Conservation (phyloP, 176 grass and related monocot genomes). For the Carex myosuroides region DNA sequence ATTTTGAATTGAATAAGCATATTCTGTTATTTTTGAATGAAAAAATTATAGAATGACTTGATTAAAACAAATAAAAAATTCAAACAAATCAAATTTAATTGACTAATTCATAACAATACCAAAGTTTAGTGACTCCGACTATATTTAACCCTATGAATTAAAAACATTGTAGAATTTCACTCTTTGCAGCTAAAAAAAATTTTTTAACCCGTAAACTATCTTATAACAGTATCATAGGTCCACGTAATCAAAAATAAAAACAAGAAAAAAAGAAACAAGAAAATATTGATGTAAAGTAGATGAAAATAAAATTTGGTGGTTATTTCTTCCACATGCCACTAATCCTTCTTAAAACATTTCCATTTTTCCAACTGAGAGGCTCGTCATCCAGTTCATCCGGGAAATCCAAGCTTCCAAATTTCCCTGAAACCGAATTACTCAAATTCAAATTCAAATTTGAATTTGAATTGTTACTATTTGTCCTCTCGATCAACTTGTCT, state of each 20-base stretch:
- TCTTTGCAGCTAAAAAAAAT: conserved; percentile 28
- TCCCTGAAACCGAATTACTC: conserved; percentile 29
- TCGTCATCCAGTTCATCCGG: conserved; percentile 65
- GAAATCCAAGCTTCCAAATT: conserved; percentile 40
- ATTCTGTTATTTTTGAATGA: too few species aligned
- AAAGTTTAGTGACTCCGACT: too few species aligned
- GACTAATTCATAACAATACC: too few species aligned
- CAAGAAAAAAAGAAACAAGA: not conserved
- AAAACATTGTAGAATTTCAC: not conserved
- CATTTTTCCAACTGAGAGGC: conserved; percentile 58
- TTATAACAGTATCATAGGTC: not conserved
- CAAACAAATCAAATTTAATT: too few species aligned
- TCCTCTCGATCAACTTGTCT: conserved; percentile 58
- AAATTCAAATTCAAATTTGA: conserved; percentile 21
- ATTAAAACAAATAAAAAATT: too few species aligned
- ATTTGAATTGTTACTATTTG: conserved; percentile 36
- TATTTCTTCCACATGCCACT: conserved; percentile 98
- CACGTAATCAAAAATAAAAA: conserved; percentile 7
- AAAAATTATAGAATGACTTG: too few species aligned
- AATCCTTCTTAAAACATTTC: conserved; percentile 76
- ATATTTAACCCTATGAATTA: too few species aligned
- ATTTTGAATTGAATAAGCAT: too few species aligned
- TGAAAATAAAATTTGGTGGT: conserved; percentile 14
- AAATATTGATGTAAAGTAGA: not conserved
- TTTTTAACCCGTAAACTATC: conserved; percentile 8